A percentile compares a stretch with the other conserved stretches of the same genome.
Evolutionary conservation across 352 stramenopile genomes (phyloP).

Genomic region (Phytopythium mirpurense): DNA sequence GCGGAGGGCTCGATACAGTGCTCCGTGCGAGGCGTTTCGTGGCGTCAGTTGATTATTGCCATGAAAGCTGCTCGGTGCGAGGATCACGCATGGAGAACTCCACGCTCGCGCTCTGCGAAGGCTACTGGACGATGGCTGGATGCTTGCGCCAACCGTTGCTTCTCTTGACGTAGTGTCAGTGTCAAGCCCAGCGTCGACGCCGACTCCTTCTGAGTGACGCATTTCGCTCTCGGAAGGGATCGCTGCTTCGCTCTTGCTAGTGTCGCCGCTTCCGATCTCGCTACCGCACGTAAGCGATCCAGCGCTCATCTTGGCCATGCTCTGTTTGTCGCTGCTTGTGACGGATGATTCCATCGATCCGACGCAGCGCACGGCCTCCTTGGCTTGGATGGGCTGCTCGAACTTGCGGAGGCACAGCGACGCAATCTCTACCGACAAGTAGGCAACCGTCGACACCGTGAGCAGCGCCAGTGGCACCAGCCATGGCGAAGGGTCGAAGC

Average conservation of each 20-base stretch:
- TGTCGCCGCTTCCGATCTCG: neutral
- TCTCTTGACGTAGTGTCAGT: no score
- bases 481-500: constrained; percentile 8
- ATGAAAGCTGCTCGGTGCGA: neutral
- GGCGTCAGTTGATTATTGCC: neutral
- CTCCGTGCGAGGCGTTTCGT: neutral
- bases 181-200: neutral
- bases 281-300: neutral
- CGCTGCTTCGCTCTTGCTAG: neutral
- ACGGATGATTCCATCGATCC: neutral
- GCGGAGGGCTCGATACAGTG: neutral
- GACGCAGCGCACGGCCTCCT: neutral
- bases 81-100: constrained; percentile 1
- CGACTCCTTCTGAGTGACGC: neutral
- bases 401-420: constrained; percentile 8
- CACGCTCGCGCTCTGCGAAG: neutral
- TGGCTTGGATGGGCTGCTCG: neutral
- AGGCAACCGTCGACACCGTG: constrained; percentile 19
- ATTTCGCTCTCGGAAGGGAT: neutral
- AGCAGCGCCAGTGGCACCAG: constrained; percentile 16
- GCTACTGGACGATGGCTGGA: neutral
- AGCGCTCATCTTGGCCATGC: neutral
- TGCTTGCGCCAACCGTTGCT: no score
- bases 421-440: constrained; percentile 19
- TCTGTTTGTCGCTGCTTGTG: neutral